phyloP scores from a whole-genome alignment of 176 grass and related monocot species.

The Thalia dealbata region DNA sequence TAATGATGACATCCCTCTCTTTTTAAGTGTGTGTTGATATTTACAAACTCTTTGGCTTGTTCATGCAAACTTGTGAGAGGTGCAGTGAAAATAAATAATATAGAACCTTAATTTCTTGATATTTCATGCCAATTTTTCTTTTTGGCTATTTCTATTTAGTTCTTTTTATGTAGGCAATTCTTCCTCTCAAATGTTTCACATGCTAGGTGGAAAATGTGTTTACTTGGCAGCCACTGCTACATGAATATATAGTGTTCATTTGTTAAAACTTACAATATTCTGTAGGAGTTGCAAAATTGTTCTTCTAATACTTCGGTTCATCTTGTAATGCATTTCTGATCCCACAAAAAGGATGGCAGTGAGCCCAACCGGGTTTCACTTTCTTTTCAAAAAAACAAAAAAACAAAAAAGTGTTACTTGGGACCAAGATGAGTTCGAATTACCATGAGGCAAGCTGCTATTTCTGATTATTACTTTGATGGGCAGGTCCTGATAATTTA shows the following conservation, averaged over 20 bases:
- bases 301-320: too few relatives aligned
- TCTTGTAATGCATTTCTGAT: too few relatives aligned
- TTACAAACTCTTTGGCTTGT: not conserved
- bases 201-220: not conserved
- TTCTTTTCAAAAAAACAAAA: too few relatives aligned
- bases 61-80: not conserved
- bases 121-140: not conserved
- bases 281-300: too few relatives aligned
- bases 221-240: too few relatives aligned
- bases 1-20: not conserved
- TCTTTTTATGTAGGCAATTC: not conserved
- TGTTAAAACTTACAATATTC: too few relatives aligned
- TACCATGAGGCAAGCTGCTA: not conserved
- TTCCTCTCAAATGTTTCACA: too few relatives aligned
- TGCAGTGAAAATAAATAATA: not conserved
- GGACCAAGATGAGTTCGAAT: not conserved
- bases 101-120: not conserved
- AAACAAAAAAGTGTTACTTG: too few relatives aligned
- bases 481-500: constrained; percentile 80
- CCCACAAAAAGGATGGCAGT: too few relatives aligned
- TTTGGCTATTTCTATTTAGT: not conserved
- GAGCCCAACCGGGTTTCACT: too few relatives aligned
- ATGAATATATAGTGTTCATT: too few relatives aligned
- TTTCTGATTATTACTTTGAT: constrained; percentile 2
- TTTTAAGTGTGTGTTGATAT: not conserved